Evolutionary conservation across 257 asterid genomes (phyloP), one percentile per base, ranked within the genome.

Genomic region (Jacaranda mimosifolia): DNA sequence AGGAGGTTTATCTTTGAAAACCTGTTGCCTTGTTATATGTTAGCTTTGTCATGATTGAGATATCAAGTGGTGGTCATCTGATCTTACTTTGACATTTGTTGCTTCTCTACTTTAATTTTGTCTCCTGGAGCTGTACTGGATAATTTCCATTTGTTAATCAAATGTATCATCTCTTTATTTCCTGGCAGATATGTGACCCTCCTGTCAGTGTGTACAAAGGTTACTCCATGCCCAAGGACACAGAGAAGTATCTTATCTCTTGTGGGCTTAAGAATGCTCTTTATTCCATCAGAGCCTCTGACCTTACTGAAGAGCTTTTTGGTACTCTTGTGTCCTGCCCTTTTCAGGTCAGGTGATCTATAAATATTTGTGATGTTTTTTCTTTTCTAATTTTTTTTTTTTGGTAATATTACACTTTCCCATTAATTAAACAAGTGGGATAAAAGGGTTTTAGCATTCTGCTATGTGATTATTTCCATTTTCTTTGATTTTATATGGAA

Each of bases 191-290:
- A 87, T 85, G 92, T 40, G 97, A 95, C 75, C 98, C 97, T 83
- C 97, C 99, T 39, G 99, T 89, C 68, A 93, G 99, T 70, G 98
- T 93, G 63, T 93, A 79, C 73, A 95, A 95, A 85, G 97, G 98
- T 52, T 79, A 90, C 72, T 80, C 89, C 72, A 85, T 95, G 94
- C 93, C 93, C 48, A 91, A 91, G 86, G 97, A 91, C 79, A 90
- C 99, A 12, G 97, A 93, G 79, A 88, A 95, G 81, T 85, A 93
- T 82, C 97, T 95, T 21, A 86, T 86, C 52, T 86, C 97, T 40
- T 83, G 90, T 80, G 97, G 98, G 79, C 97, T 93, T 81, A 90
- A 89, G 86, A 89, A 95, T 79, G 94, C 98, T 67, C 97, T 95
- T 52, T 95, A 91, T 84, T 82, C 97, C 77, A 78, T 95, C 45